A percentile compares a stretch with the other conserved stretches of the same genome.
Evolutionary conservation across 345 rosid species (phyloP).

Genomic region (Lepidium didymum): DNA sequence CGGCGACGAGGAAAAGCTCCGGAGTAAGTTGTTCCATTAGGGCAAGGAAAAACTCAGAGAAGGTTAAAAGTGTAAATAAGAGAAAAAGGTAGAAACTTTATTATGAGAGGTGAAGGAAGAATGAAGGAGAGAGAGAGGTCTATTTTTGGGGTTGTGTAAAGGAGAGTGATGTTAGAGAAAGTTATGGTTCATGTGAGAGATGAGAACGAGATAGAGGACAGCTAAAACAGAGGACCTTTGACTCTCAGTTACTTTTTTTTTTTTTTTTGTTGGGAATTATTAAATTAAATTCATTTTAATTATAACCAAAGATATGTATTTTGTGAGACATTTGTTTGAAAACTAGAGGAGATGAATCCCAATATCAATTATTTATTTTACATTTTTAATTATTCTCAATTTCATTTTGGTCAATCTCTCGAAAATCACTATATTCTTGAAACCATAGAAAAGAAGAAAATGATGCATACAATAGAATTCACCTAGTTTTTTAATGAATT

Average conservation of each 20-base stretch:
- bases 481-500: neutral
- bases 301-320: neutral
- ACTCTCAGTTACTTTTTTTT: neutral
- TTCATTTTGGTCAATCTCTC: neutral
- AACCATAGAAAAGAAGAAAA: neutral
- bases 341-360: conserved; percentile 18
- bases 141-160: conserved; percentile 24
- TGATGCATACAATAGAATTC: neutral
- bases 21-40: conserved; percentile 20
- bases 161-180: conserved; percentile 32
- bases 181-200: conserved; percentile 30
- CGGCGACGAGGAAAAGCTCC: conserved; percentile 25
- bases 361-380: neutral
- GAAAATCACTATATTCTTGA: neutral
- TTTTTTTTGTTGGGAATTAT: neutral
- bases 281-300: neutral
- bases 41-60: neutral
- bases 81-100: neutral
- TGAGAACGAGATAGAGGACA: conserved; percentile 27
- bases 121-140: neutral
- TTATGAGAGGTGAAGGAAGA: neutral
- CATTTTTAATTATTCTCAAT: neutral
- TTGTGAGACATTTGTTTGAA: conserved; percentile 10
- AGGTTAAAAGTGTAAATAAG: conserved; percentile 11
- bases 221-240: conserved; percentile 31